Evolutionary conservation across 2,329 filamentous ascomycete species (phyloP), one percentile per base, ranked within the genome.

Genomic region (Lecanosticta acicola): DNA sequence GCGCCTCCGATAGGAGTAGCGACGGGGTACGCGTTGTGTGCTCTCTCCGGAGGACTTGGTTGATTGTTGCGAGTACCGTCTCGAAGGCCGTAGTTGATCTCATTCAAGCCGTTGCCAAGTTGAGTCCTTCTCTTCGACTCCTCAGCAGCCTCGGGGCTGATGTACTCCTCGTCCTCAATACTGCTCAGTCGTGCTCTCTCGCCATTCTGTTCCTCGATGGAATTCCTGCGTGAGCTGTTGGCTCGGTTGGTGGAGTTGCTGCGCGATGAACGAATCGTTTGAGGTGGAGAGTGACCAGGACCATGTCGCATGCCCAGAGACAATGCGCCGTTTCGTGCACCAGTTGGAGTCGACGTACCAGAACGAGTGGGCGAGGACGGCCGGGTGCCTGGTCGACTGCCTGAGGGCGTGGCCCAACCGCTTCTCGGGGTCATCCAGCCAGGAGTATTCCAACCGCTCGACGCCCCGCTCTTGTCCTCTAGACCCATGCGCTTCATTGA

Each of bases 371-470:
- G 63, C 11, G 63, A 66, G 3, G 59, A 58, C 14, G 57, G 58
- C 20, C 63, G 53, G 19, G 62, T 64, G 39, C 51, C 57, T 9
- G 61, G 59, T 17, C 58, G 51, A 45, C 53, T 58, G 4, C 52
- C 49, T n/a, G 51, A 54, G 9, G 62, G 61, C 10, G 61, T 63
- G 39, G 66, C 68, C 50, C 66, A 69, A 14, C 71, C 69, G 36
- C 69, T 71, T 19, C 66, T 57, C 3, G 68, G 66, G 4, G 65
- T 64, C 61, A 66, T 65, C 62, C 62, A 66, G 10, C 63, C 63
- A 26, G 62, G 62, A 3, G 62, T 65, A 40, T 60, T 64, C 59
- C 60, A 64, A 16, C 62, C 62, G 48, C 59, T 65, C 10, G 58
- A 59, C 4, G 49, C 51, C 7, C 56, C 46, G 48, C 56, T 57